Evolutionary conservation across 2,329 filamentous ascomycete genomes (phyloP).

Genomic region (Alternaria hordeiaustralica): DNA sequence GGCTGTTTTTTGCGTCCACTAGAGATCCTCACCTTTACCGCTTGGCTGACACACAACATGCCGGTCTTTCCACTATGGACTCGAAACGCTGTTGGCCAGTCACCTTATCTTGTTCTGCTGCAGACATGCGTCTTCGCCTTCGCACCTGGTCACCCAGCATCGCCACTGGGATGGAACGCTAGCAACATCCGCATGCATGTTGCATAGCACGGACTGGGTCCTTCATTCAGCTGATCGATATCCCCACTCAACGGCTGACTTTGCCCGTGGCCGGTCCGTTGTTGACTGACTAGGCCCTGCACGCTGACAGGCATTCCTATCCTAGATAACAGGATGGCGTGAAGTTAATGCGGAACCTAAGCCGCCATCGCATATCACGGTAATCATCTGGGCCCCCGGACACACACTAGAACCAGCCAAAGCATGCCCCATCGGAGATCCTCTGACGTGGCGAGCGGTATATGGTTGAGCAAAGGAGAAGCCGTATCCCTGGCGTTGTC

Average conservation of each 20-base stretch:
- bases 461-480: slow-evolving; percentile 52
- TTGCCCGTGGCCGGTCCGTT: slow-evolving; percentile 49
- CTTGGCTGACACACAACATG: slow-evolving; percentile 43
- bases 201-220: slow-evolving; percentile 45
- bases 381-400: slow-evolving; percentile 51
- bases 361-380: slow-evolving; percentile 53
- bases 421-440: slow-evolving; percentile 58
- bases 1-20: slow-evolving; percentile 33
- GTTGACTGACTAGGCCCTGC: slow-evolving; percentile 50
- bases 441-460: slow-evolving; percentile 59
- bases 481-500: slow-evolving; percentile 47
- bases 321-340: slow-evolving; percentile 51
- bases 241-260: slow-evolving; percentile 48
- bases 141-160: slow-evolving; percentile 47
- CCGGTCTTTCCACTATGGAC: slow-evolving; percentile 34
- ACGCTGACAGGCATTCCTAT: slow-evolving; percentile 51
- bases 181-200: slow-evolving; percentile 47
- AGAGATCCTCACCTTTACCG: slow-evolving; percentile 27
- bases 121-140: slow-evolving; percentile 44
- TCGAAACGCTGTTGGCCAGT: slow-evolving; percentile 52
- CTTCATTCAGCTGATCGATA: slow-evolving; percentile 49
- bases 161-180: slow-evolving; percentile 44
- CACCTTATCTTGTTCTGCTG: slow-evolving; percentile 56
- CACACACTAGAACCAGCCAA: slow-evolving; percentile 56
- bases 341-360: slow-evolving; percentile 53